phyloP scores from a whole-genome alignment of 306 rosid genomes.

The Trifolium dubium region DNA sequence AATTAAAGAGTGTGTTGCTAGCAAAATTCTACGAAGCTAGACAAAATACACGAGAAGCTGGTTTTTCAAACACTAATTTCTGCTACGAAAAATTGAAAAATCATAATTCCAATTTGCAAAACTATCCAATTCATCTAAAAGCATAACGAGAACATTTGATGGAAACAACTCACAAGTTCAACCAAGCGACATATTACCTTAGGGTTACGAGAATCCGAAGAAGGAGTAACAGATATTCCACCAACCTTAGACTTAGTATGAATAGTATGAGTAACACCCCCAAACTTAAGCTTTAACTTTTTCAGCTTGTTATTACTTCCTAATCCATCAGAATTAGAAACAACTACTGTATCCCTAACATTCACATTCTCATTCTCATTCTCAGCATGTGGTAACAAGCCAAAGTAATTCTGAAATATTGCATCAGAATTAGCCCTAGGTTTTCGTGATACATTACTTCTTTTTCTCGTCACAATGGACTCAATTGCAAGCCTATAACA shows the following conservation, averaged over 20 bases:
- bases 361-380: constrained; percentile 7
- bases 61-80: not conserved
- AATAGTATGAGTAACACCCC: constrained; percentile 36
- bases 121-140: not conserved
- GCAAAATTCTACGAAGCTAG: not conserved
- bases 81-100: not conserved
- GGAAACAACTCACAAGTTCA: not conserved
- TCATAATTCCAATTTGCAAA: not conserved
- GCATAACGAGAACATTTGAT: not conserved
- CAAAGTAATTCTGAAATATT: constrained; percentile 23
- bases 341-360: constrained; percentile 13
- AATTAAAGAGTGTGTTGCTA: not conserved
- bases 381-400: not conserved
- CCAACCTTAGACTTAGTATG: constrained; percentile 22
- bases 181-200: not conserved
- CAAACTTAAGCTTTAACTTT: constrained; percentile 39
- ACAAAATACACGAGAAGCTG: not conserved
- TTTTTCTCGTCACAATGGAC: constrained; percentile 24
- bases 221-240: not conserved
- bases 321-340: constrained; percentile 35
- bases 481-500: not conserved
- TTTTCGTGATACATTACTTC: not conserved
- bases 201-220: not conserved
- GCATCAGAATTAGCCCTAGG: constrained; percentile 33
- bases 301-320: constrained; percentile 3